These are phyloP conservation scores for Xylaria sp. DNA, from an alignment of 2,329 filamentous ascomycete genomes.

Conservation along the genomic window DNA sequence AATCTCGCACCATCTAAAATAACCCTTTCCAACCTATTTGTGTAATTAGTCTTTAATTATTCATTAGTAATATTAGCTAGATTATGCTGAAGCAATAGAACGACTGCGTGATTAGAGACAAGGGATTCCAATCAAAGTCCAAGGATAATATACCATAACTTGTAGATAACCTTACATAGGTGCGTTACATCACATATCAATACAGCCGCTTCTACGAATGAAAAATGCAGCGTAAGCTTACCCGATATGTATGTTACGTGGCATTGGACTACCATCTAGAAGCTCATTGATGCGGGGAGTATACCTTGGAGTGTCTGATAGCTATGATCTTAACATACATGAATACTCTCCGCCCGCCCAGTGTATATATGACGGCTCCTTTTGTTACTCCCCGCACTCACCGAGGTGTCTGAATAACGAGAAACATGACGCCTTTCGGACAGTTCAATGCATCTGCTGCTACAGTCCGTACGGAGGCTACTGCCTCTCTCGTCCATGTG, in stretches of 20 bases:
- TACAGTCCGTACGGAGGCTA: slow-evolving; percentile 1
- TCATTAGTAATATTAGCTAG: no score
- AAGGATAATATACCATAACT: not conserved
- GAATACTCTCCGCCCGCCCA: not conserved
- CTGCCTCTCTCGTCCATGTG: slow-evolving; percentile 12
- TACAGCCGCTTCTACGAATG: not conserved
- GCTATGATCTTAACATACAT: not conserved
- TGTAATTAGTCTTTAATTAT: not conserved
- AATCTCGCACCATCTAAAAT: not conserved
- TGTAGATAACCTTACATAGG: not conserved
- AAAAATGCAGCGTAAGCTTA: not conserved
- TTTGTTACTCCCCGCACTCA: not conserved
- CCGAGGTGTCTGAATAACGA: not conserved
- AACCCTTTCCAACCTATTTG: not conserved
- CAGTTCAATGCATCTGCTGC: slow-evolving; percentile 1
- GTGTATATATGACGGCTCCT: not conserved
- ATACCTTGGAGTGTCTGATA: not conserved
- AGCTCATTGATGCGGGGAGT: not conserved
- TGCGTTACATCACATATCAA: not conserved
- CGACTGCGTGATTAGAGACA: not conserved
- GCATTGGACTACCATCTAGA: not conserved
- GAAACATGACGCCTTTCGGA: not conserved
- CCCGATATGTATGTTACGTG: not conserved
- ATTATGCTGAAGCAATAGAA: not conserved
- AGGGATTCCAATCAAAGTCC: not conserved